Conservation (phyloP, 352 stramenopile species). For the Pelagophyceae sp. region DNA sequence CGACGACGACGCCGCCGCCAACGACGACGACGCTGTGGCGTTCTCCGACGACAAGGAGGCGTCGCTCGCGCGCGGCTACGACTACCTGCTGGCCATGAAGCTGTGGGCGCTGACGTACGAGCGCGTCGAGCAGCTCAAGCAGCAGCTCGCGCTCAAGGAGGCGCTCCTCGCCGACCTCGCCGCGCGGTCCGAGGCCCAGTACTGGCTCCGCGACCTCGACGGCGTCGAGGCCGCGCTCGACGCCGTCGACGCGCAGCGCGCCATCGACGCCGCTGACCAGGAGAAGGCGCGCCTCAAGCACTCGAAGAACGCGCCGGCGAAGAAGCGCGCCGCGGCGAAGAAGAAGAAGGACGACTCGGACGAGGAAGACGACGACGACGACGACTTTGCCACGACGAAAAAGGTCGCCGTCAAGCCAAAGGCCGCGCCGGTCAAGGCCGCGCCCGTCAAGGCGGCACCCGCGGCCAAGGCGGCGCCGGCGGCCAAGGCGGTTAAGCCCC, state of each 20-base stretch:
- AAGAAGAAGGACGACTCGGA: constrained; percentile 17
- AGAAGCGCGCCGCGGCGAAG: constrained; percentile 11
- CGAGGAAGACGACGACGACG: constrained; percentile 12
- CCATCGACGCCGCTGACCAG: constrained; percentile 34
- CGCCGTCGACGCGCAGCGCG: background rate
- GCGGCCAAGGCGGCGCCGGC: constrained; percentile 11
- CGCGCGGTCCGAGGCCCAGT: constrained; percentile 59
- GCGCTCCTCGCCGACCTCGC: constrained; percentile 72
- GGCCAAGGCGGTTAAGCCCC: constrained; percentile 9
- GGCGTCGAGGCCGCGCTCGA: constrained; percentile 42
- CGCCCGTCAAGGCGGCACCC: constrained; percentile 26
- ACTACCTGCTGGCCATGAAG: constrained; percentile 96
- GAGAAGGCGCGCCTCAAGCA: constrained; percentile 27
- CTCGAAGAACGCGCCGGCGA: background rate
- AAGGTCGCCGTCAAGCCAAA: constrained; percentile 15
- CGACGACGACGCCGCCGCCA: constrained; percentile 29
- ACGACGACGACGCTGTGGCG: constrained; percentile 41
- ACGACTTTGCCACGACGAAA: constrained; percentile 23
- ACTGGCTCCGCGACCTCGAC: constrained; percentile 75
- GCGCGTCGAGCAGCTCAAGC: constrained; percentile 75
- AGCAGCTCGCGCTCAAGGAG: constrained; percentile 75
- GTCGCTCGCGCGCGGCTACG: constrained; percentile 72
- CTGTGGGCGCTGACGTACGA: constrained; percentile 95
- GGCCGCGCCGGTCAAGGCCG: constrained; percentile 10
- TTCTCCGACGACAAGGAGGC: constrained; percentile 45